These are phyloP conservation scores for Aspergillus kassunensis DNA, from an alignment of 495 filamentous ascomycete species.

Conservation along the genomic window DNA sequence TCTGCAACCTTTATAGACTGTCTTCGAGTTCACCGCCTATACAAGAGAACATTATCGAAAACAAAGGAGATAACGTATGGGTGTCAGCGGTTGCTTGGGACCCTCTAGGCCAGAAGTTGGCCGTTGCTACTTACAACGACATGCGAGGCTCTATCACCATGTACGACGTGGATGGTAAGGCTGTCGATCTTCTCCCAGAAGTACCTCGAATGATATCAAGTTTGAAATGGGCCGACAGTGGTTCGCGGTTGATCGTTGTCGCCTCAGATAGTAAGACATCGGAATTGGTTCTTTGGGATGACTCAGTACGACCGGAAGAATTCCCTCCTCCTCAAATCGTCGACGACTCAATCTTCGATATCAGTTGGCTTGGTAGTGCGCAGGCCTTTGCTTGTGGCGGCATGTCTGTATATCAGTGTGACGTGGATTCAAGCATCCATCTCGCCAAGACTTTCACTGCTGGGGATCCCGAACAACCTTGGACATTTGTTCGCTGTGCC, in stretches of 20 bases:
- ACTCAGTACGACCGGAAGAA: conserved; percentile 37
- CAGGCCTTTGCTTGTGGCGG: conserved; percentile 39
- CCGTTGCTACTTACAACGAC: conserved; percentile 63
- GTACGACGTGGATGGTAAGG: conserved; percentile 59
- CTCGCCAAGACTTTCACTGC: conserved; percentile 35
- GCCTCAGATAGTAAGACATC: conserved; percentile 39
- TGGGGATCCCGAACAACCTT: conserved; percentile 24
- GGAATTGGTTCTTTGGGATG: conserved; percentile 46
- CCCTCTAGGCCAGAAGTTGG: conserved; percentile 59
- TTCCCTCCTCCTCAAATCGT: conserved; percentile 38
- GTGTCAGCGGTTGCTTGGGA: conserved; percentile 68
- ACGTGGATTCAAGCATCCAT: conserved; percentile 38
- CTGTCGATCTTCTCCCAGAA: conserved; percentile 46
- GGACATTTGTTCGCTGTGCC: conserved; percentile 38
- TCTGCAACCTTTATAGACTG: conserved; percentile 76
- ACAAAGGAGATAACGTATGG: conserved; percentile 32
- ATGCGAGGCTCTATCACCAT: conserved; percentile 62
- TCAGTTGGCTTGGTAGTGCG: conserved; percentile 34
- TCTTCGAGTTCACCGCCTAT: conserved; percentile 36
- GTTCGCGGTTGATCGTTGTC: conserved; percentile 40
- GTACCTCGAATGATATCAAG: conserved; percentile 44
- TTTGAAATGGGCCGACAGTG: conserved; percentile 37
- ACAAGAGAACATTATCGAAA: conserved; percentile 37
- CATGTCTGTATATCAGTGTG: conserved; percentile 40
- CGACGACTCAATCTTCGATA: conserved; percentile 35